Conservation (phyloP, 768 basidiomycete genomes). For the Lactarius akahatsu region DNA sequence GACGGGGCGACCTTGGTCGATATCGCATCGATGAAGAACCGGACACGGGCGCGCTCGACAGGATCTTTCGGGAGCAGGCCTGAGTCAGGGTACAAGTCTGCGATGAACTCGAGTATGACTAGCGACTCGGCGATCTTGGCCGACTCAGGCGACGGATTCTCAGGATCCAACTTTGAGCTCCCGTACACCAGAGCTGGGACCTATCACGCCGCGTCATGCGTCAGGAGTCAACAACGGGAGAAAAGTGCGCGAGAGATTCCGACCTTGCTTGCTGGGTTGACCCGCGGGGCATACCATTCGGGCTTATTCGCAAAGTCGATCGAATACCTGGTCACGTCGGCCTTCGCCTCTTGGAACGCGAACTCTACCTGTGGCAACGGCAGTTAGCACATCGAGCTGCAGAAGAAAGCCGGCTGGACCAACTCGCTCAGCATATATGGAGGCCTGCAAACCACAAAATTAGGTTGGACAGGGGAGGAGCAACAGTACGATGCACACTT, state of each 20-base stretch:
- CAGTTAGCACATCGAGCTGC: not conserved
- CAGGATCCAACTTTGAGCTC: slow-evolving; percentile 50
- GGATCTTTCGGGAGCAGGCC: slow-evolving; percentile 52
- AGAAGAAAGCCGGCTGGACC: slow-evolving; percentile 6
- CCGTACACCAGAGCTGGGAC: slow-evolving; percentile 62
- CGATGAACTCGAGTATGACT: slow-evolving; percentile 60
- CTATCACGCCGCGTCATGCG: slow-evolving; percentile 33
- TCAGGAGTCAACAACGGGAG: too few species aligned
- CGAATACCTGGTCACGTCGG: slow-evolving; percentile 48
- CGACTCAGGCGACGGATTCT: slow-evolving; percentile 54
- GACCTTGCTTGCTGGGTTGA: slow-evolving; percentile 65
- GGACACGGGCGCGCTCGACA: slow-evolving; percentile 51
- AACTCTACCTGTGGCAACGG: slow-evolving; percentile 46
- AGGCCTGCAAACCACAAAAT: slow-evolving; percentile 39
- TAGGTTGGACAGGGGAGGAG: not conserved
- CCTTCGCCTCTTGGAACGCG: slow-evolving; percentile 53
- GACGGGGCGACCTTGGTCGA: slow-evolving; percentile 43
- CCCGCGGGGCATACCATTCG: slow-evolving; percentile 59
- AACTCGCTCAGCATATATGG: slow-evolving; percentile 56
- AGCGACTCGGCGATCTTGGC: slow-evolving; percentile 59
- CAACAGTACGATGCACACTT: not conserved
- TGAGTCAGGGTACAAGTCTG: slow-evolving; percentile 51
- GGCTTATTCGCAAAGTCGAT: slow-evolving; percentile 66
- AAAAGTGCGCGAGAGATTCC: slow-evolving; percentile 7
- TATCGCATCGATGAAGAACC: slow-evolving; percentile 57